Evolutionary conservation across 2,329 filamentous ascomycete genomes (phyloP).

Genomic region (Rhynchosporium agropyri): DNA sequence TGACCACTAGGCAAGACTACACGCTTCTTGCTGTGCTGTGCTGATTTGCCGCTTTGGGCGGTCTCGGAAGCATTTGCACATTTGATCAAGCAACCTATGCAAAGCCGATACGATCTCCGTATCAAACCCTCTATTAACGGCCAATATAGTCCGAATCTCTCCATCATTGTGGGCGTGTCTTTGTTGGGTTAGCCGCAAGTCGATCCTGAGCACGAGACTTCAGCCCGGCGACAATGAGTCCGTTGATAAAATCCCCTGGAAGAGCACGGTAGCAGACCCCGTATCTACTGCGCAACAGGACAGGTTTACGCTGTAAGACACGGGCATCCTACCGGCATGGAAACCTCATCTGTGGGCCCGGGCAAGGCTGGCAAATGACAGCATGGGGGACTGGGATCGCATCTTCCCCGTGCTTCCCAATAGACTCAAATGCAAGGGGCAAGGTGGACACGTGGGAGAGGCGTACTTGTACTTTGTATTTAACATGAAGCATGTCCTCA

Average conservation of each 20-base stretch:
- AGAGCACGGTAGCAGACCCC: conserved; percentile 16
- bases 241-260: conserved; percentile 7
- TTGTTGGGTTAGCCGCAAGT: conserved; percentile 16
- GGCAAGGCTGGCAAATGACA: not conserved
- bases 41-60: not conserved
- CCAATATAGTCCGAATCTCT: conserved; percentile 16
- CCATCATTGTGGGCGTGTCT: conserved; percentile 5
- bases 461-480: not conserved
- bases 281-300: conserved; percentile 4
- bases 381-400: conserved; percentile 5
- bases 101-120: not conserved
- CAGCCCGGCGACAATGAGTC: conserved; percentile 17
- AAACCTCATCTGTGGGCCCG: conserved; percentile 2
- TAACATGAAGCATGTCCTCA: conserved; percentile 6
- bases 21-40: conserved; percentile 2
- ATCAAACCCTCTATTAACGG: not conserved
- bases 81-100: not conserved
- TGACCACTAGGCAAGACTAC: not conserved
- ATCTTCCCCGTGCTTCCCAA: conserved; percentile 19
- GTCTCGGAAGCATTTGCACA: not conserved
- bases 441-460: conserved; percentile 15
- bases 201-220: conserved; percentile 26
- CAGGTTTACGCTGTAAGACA: not conserved
- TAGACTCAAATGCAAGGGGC: conserved; percentile 26
- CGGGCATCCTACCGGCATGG: conserved; percentile 15